These are phyloP conservation scores for Umbellularia californica DNA, from an alignment of 164 flowering plant species.

Conservation along the genomic window DNA sequence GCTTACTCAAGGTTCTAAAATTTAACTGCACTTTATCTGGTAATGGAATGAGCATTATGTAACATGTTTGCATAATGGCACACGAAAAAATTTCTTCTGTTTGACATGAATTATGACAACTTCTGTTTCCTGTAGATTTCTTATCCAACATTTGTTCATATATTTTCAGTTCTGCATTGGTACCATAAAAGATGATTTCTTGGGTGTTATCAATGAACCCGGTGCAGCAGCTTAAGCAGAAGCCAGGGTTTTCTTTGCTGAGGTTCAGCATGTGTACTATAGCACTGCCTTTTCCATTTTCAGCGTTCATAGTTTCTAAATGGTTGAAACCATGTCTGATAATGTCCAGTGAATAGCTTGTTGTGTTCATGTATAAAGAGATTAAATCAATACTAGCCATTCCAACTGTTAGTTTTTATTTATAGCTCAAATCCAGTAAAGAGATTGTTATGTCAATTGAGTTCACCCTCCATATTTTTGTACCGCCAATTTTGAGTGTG, in stretches of 20 bases:
- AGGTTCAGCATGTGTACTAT: not conserved
- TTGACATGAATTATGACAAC: not conserved
- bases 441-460: too few relatives aligned
- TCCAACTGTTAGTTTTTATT: too few relatives aligned
- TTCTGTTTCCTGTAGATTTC: not conserved
- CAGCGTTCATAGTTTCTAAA: not conserved
- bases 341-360: not conserved
- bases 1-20: not conserved
- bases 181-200: constrained; percentile 80
- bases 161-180: constrained; percentile 79
- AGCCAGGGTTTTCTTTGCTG: not conserved
- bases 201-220: constrained; percentile 85
- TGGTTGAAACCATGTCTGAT: too few relatives aligned
- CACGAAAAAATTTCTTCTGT: not conserved
- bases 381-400: too few relatives aligned
- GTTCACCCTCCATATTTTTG: too few relatives aligned
- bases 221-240: constrained; percentile 31
- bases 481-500: too few relatives aligned
- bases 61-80: not conserved
- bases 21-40: not conserved
- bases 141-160: not conserved
- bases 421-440: too few relatives aligned
- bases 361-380: too few relatives aligned
- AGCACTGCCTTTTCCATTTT: not conserved
- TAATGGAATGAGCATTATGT: not conserved